Evolutionary conservation across 225 moss, liverwort and hornwort genomes (phyloP).

Genomic region (Anthoceros angustus): DNA sequence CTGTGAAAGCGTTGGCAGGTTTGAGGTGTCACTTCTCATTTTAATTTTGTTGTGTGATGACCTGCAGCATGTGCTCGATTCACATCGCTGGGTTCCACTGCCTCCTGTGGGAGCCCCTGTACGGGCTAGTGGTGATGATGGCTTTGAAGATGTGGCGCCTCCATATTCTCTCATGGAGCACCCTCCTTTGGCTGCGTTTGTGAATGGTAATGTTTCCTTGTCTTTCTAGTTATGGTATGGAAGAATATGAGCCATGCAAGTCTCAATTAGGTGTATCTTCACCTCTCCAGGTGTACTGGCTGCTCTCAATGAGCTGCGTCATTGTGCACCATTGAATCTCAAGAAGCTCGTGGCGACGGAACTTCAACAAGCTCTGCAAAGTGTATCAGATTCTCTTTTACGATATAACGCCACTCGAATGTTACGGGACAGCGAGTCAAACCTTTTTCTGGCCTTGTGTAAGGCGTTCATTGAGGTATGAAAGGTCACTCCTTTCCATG

Average conservation of each 20-base stretch:
- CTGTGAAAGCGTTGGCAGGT: neutral
- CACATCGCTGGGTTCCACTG: slow-evolving; percentile 91
- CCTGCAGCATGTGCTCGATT: slow-evolving; percentile 80
- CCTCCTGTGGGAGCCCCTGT: slow-evolving; percentile 60
- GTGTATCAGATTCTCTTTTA: slow-evolving; percentile 68
- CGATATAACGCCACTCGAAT: slow-evolving; percentile 89
- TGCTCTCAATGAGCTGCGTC: slow-evolving; percentile 81
- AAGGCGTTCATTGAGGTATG: slow-evolving; percentile 90
- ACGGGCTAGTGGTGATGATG: slow-evolving; percentile 39
- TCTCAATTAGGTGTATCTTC: neutral
- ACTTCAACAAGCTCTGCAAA: slow-evolving; percentile 62
- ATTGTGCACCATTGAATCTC: slow-evolving; percentile 85
- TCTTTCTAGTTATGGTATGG: neutral
- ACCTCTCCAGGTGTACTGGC: slow-evolving; percentile 59
- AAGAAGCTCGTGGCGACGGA: slow-evolving; percentile 60
- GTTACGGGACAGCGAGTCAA: slow-evolving; percentile 73
- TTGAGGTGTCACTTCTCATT: neutral
- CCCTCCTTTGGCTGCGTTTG: slow-evolving; percentile 80
- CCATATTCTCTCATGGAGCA: slow-evolving; percentile 97
- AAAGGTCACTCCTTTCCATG: neutral
- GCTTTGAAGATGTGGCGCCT: slow-evolving; percentile 58
- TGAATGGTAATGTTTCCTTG: slow-evolving; percentile 40
- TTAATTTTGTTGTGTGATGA: slow-evolving; percentile 8
- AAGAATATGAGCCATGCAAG: neutral
- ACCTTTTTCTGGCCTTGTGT: slow-evolving; percentile 75